These are phyloP conservation scores for Magnaporthiopsis rhizophila DNA, from an alignment of 2,329 filamentous ascomycete species.

Conservation along the genomic window DNA sequence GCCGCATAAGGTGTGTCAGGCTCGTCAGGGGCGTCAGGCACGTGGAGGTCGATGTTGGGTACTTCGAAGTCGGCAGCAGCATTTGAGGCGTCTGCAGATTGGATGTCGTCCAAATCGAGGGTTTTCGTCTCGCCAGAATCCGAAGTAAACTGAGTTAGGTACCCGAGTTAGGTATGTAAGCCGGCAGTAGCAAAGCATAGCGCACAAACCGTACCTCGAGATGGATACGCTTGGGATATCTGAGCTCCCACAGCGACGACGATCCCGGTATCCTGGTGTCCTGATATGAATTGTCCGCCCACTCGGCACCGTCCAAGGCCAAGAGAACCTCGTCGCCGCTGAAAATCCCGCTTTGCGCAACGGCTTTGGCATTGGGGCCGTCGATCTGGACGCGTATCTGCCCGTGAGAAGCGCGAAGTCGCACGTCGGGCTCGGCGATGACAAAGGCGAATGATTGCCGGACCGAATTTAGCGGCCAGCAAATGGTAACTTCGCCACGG, in stretches of 20 bases:
- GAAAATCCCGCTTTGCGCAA: constrained; percentile 59
- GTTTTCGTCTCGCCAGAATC: constrained; percentile 33
- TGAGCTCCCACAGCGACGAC: constrained; percentile 50
- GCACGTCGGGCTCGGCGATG: constrained; percentile 77
- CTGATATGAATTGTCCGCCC: constrained; percentile 45
- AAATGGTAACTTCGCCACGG: constrained; percentile 69
- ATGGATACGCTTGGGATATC: constrained; percentile 41
- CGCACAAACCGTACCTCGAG: constrained; percentile 30
- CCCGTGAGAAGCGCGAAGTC: constrained; percentile 66
- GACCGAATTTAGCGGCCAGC: constrained; percentile 85
- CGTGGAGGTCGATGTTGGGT: constrained; percentile 6
- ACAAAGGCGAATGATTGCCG: constrained; percentile 68
- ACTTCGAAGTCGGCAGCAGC: neutral
- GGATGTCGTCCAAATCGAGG: constrained; percentile 46
- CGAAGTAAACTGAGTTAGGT: neutral
- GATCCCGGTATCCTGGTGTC: constrained; percentile 38
- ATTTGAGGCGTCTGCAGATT: neutral
- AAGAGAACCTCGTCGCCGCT: constrained; percentile 72
- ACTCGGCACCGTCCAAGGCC: constrained; percentile 59
- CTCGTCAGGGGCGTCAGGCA: constrained; percentile 9
- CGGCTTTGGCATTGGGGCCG: constrained; percentile 59
- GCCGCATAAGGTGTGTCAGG: neutral
- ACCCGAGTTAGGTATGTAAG: neutral
- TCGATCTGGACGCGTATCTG: constrained; percentile 74
- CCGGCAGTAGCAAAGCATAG: neutral